phyloP scores from a whole-genome alignment of 2,329 filamentous ascomycete genomes.

The Fusarium beomiforme region DNA sequence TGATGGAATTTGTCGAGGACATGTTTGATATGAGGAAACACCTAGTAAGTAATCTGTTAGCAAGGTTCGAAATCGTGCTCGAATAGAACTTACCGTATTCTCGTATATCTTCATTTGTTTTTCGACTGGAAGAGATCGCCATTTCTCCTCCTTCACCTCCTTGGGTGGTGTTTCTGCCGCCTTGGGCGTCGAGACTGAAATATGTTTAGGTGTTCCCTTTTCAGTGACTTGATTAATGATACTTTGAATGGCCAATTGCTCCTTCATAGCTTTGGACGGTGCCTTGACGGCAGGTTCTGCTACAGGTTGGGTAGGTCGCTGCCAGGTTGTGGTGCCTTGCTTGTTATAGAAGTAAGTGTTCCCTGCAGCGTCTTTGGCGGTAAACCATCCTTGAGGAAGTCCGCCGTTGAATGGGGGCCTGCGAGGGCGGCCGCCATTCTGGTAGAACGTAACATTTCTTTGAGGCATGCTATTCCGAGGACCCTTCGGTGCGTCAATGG shows the following conservation, averaged over 20 bases:
- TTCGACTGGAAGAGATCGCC: constrained; percentile 75
- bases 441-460: constrained; percentile 62
- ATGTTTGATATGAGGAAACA: constrained; percentile 85
- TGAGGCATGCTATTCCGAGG: constrained; percentile 69
- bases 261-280: constrained; percentile 69
- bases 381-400: constrained; percentile 87
- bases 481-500: constrained; percentile 65
- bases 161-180: constrained; percentile 63
- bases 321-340: constrained; percentile 83
- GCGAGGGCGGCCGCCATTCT: constrained; percentile 57
- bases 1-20: constrained; percentile 88
- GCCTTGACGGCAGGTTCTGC: constrained; percentile 70
- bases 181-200: constrained; percentile 72
- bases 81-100: constrained; percentile 75
- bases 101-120: constrained; percentile 97
- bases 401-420: constrained; percentile 65
- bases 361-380: constrained; percentile 75
- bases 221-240: constrained; percentile 88
- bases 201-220: constrained; percentile 62
- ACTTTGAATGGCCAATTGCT: constrained; percentile 81
- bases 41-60: constrained; percentile 57
- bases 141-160: constrained; percentile 74
- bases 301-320: constrained; percentile 76
- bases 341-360: constrained; percentile 88
- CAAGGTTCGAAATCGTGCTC: too few species aligned